A percentile compares a stretch with the other conserved stretches of the same genome.
Conservation (phyloP, 495 filamentous ascomycete species). For the Coniosporium apollinis region DNA sequence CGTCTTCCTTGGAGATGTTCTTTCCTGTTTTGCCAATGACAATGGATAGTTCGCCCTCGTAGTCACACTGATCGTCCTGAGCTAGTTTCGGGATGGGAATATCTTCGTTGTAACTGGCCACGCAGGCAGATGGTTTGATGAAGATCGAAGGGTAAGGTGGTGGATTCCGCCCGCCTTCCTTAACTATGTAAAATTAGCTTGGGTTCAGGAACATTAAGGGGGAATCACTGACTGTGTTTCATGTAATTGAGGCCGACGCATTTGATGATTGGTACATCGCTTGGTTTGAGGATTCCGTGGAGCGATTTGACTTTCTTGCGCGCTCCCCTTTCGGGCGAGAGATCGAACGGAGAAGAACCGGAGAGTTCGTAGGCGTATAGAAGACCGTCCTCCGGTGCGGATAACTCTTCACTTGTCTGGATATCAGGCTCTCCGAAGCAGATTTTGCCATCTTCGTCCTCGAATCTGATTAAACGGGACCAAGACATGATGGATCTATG, state of each 20-base stretch:
- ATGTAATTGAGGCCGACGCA: constrained; percentile 22
- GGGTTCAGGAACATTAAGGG: no score
- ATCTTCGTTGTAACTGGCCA: constrained; percentile 25
- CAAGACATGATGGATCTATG: no score
- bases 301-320: constrained; percentile 14
- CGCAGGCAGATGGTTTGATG: constrained; percentile 31
- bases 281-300: constrained; percentile 14
- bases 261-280: constrained; percentile 18
- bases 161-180: constrained; percentile 30
- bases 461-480: not conserved
- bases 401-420: constrained; percentile 25
- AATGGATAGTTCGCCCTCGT: constrained; percentile 34
- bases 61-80: constrained; percentile 34
- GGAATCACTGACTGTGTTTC: no score
- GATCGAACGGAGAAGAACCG: constrained; percentile 2
- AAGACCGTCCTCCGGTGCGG: constrained; percentile 19
- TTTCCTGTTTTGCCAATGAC: constrained; percentile 31
- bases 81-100: constrained; percentile 32
- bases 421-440: constrained; percentile 33
- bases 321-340: constrained; percentile 7
- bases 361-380: constrained; percentile 15
- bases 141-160: constrained; percentile 34
- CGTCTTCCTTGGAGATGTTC: constrained; percentile 25
- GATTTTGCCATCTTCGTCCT: constrained; percentile 26
- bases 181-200: constrained; percentile 28